A percentile compares a stretch with the other conserved stretches of the same genome.
Evolutionary conservation across 202 grass and related monocot species (phyloP).

Genomic region (Hordeum pubiflorum): DNA sequence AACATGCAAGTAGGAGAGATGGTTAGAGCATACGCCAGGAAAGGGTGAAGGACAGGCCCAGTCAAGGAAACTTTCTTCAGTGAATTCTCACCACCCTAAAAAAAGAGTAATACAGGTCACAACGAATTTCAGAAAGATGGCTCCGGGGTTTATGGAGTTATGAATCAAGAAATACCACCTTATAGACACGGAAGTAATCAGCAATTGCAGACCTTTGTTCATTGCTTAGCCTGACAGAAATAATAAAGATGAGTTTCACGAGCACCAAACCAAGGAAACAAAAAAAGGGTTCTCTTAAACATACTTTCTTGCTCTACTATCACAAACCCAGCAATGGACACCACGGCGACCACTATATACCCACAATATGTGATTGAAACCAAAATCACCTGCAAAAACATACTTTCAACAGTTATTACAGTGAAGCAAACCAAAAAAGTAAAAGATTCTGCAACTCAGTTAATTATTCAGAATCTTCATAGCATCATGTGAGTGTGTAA

Average conservation of each 20-base stretch:
- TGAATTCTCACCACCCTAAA: slow-evolving; percentile 72
- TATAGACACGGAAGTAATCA: slow-evolving; percentile 35
- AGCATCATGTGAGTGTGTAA: background rate
- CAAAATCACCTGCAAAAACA: slow-evolving; percentile 71
- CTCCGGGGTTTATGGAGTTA: background rate
- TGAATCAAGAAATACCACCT: slow-evolving; percentile 38
- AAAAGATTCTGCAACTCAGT: background rate
- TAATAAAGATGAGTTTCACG: background rate
- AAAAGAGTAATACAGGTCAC: slow-evolving; percentile 14
- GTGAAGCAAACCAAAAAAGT: background rate
- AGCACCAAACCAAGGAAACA: slow-evolving; percentile 6
- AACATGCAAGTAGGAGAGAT: background rate
- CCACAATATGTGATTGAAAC: slow-evolving; percentile 93
- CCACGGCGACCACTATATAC: slow-evolving; percentile 15
- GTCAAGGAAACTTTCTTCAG: slow-evolving; percentile 74
- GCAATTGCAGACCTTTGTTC: slow-evolving; percentile 10
- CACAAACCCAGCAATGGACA: slow-evolving; percentile 56
- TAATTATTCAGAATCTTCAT: background rate
- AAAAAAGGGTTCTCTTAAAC: background rate
- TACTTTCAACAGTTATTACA: background rate
- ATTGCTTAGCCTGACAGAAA: slow-evolving; percentile 17
- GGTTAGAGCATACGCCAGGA: slow-evolving; percentile 56
- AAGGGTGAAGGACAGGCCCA: slow-evolving; percentile 74
- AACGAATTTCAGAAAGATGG: background rate
- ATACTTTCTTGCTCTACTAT: slow-evolving; percentile 85